Base-by-base conservation (phyloP, 805 yeast species). In the Metschnikowia corniflorae region DNA sequence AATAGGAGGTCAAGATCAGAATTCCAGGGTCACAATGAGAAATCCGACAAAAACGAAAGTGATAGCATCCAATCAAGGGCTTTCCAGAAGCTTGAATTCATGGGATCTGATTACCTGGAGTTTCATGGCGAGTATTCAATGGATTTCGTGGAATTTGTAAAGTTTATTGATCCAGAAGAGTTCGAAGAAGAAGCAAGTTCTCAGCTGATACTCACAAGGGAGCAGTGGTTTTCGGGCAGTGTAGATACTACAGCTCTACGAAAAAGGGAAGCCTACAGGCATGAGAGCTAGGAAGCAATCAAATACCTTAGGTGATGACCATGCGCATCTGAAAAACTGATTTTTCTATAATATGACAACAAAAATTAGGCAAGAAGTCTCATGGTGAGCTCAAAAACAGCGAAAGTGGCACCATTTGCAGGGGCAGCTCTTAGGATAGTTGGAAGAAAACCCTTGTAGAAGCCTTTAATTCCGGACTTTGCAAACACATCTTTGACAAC, bases 351-450 rank as follows among this genome's bases (percentile, higher is more conserved):
- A n/a, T n/a, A n/a, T n/a, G n/a, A n/a, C n/a, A n/a, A n/a, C n/a
- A n/a, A 5, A 21, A 10, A n/a, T 21, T 46, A 71, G 40, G 58
- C 67, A 29, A 77, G 55, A 18, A 69, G 49, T 63, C 95, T 78
- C 84, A 89, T 82, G 4, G 96, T 85, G 33, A 83, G 63, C 61
- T 93, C 99, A 58, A 93, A 93, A 2, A 94, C 88, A 29, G 87
- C 82, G 64, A 93, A 93, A 0, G 98, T 94, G 20, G 94, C 95
- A 27, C 96, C 99, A 58, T 93, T 94, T 3, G 94, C 98, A 1
- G 98, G 98, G 3, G 96, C 95, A 33, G 99, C 97, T 65, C 99
- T 82, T 46, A 93, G 67, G 46, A 93, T 77, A 0, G 97, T 89
- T 25, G 98, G 97, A 14, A 78, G 62, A 57, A 94, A 89, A 2